Percentiles rank a stretch among this genome's conserved stretches.
phyloP scores from a whole-genome alignment of 805 yeast species.

The Saturnispora silvae region DNA sequence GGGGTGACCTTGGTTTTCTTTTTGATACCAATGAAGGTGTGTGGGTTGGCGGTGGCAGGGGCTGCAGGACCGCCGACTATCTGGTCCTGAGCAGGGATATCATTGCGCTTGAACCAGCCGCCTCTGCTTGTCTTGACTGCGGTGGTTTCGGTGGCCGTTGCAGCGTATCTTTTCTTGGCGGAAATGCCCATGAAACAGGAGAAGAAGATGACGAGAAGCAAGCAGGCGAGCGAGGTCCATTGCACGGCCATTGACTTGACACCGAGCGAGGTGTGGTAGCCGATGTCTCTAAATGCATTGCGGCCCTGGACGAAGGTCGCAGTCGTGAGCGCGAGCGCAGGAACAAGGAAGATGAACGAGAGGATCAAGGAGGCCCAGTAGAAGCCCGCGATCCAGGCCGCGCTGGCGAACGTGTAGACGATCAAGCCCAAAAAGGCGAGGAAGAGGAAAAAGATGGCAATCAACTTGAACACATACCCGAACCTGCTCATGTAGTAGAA shows the following conservation, averaged over 20 bases:
- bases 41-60: too few relatives aligned
- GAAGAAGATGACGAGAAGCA: too few relatives aligned
- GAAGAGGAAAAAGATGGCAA: conserved; percentile 46
- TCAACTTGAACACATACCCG: conserved; percentile 52
- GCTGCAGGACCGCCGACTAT: background rate
- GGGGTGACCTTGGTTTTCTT: too few relatives aligned
- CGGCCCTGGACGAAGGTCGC: conserved; percentile 47
- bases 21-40: background rate
- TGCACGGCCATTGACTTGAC: conserved; percentile 44
- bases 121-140: background rate
- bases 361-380: conserved; percentile 10
- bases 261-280: conserved; percentile 35
- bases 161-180: too few relatives aligned
- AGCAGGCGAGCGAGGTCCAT: conserved; percentile 41
- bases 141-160: too few relatives aligned
- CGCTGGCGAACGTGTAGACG: conserved; percentile 6
- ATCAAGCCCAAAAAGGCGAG: conserved; percentile 32
- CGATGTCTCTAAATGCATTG: conserved; percentile 34
- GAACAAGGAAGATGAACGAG: conserved; percentile 34
- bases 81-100: conserved; percentile 7
- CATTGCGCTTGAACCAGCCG: conserved; percentile 10
- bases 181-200: too few relatives aligned
- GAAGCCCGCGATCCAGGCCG: background rate
- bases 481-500: conserved; percentile 61
- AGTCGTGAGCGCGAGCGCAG: conserved; percentile 41